These are phyloP conservation scores for Amphirosellinia nigrospora DNA, from an alignment of 495 filamentous ascomycete genomes.

Conservation along the genomic window DNA sequence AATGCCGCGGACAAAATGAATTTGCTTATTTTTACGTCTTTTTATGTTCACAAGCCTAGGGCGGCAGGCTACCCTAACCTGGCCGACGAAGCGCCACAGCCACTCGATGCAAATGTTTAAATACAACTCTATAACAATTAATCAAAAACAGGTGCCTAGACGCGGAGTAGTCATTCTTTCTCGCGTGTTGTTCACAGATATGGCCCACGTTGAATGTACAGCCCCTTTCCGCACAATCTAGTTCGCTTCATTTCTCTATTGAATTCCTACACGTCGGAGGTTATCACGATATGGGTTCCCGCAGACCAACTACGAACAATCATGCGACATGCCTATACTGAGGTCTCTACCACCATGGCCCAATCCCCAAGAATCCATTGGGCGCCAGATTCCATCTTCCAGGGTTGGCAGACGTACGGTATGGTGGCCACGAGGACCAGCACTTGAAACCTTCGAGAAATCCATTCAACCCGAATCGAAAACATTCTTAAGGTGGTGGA, in stretches of 20 bases:
- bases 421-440: constrained; percentile 29
- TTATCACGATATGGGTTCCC: neutral
- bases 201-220: no score
- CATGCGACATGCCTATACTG: neutral
- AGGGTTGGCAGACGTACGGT: constrained; percentile 9
- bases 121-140: neutral
- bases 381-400: constrained; percentile 20
- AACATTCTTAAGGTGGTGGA: constrained; percentile 12
- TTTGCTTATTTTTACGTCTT: no score
- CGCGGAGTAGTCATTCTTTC: neutral
- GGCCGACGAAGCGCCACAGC: no score
- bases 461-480: constrained; percentile 22
- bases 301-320: neutral
- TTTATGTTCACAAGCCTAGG: no score
- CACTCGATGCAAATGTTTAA: neutral
- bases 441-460: constrained; percentile 28
- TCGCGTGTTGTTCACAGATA: neutral
- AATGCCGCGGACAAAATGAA: no score
- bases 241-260: no score
- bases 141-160: neutral
- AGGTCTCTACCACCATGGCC: constrained; percentile 8
- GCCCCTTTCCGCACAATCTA: neutral
- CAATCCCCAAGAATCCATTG: constrained; percentile 26
- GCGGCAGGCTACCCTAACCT: no score
- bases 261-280: no score